Conservation (phyloP, 2,329 filamentous ascomycete species). For the Paradendryphiella salina region DNA sequence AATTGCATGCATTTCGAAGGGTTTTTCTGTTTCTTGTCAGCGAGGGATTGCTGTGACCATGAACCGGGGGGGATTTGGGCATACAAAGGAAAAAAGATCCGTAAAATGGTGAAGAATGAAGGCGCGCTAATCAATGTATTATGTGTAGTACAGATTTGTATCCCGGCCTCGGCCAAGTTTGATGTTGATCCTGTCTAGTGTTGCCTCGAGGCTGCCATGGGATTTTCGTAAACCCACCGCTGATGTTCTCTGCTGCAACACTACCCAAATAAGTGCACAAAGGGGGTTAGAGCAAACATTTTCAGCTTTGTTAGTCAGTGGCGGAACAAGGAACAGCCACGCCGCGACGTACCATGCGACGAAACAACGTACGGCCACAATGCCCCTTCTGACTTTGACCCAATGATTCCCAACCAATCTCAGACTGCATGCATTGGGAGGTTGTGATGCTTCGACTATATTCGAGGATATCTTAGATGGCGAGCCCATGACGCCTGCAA, state of each 20-base stretch:
- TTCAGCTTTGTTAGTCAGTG: too few relatives aligned
- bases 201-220: conserved; percentile 56
- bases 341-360: too few relatives aligned
- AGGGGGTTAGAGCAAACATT: too few relatives aligned
- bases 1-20: conserved; percentile 7
- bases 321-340: too few relatives aligned
- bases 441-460: conserved; percentile 9
- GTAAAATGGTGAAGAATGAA: neutral
- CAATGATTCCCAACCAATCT: too few relatives aligned
- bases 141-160: neutral
- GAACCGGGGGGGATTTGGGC: neutral
- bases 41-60: neutral
- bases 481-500: conserved; percentile 28
- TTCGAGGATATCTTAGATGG: conserved; percentile 12
- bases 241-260: conserved; percentile 53
- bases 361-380: too few relatives aligned
- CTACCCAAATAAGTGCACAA: too few relatives aligned
- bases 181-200: neutral
- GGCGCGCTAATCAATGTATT: neutral
- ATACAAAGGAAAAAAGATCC: neutral
- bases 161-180: neutral
- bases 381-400: too few relatives aligned
- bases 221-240: conserved; percentile 55
- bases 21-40: neutral
- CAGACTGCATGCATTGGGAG: too few relatives aligned